Evolutionary conservation across 179 eudicot species (phyloP).

Genomic region (Patellifolia procumbens): DNA sequence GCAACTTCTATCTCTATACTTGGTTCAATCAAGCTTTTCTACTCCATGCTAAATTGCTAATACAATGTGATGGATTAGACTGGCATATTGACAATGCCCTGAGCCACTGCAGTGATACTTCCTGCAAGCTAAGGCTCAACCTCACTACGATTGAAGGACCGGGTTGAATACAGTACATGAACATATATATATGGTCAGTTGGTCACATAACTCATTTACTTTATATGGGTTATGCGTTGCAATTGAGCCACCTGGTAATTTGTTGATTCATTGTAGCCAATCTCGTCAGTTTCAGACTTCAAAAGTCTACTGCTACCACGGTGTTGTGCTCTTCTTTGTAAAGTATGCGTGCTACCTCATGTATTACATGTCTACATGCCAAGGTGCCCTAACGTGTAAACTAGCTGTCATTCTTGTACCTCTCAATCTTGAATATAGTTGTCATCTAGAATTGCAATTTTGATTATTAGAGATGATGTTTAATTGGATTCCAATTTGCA

Average conservation of each 20-base stretch:
- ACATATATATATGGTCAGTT: neutral
- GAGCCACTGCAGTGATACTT: neutral
- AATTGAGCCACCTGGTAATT: constrained; percentile 6
- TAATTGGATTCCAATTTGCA: neutral
- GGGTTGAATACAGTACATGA: neutral
- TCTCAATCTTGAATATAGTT: neutral
- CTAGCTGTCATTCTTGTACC: neutral
- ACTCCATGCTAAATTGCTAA: neutral
- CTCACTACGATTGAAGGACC: neutral
- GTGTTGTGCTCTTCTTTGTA: neutral
- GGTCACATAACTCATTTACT: neutral
- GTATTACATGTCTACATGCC: neutral
- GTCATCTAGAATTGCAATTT: neutral
- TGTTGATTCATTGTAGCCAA: neutral
- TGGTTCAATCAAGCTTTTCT: constrained; percentile 6
- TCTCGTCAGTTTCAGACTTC: neutral
- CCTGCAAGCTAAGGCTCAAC: no score
- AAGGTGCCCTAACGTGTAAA: neutral
- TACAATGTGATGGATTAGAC: neutral
- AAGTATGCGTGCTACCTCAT: neutral
- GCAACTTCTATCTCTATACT: neutral
- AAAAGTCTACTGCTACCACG: neutral
- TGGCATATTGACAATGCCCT: neutral
- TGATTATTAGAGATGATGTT: neutral
- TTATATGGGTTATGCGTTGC: neutral